A percentile compares a stretch with the other conserved stretches of the same genome.
phyloP scores from a whole-genome alignment of 2,329 filamentous ascomycete genomes.

The Kalaharituber pfeilii region DNA sequence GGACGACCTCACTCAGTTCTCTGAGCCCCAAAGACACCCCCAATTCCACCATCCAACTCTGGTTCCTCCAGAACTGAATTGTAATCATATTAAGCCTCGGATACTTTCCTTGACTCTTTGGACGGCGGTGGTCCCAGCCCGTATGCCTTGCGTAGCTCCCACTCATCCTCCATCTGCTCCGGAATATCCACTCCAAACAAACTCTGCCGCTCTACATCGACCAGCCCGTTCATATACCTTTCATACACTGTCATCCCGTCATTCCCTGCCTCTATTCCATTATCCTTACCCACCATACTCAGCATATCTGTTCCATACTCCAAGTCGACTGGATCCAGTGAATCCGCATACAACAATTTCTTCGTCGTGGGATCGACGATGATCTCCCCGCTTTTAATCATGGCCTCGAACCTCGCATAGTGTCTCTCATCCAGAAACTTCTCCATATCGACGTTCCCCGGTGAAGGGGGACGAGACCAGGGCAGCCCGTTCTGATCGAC shows the following conservation, averaged over 20 bases:
- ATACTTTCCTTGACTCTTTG: background rate
- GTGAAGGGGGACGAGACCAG: background rate
- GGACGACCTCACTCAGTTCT: no score
- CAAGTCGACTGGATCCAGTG: background rate
- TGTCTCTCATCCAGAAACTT: background rate
- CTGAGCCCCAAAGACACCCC: background rate
- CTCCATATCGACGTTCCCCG: background rate
- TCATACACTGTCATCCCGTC: background rate
- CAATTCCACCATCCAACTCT: background rate
- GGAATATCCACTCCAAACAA: background rate
- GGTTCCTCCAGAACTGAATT: background rate
- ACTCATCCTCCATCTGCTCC: background rate
- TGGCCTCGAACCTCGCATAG: background rate
- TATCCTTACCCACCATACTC: background rate
- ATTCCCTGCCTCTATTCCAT: background rate
- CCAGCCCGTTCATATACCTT: background rate
- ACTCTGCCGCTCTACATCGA: background rate
- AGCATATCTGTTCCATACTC: background rate
- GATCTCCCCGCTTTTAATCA: background rate
- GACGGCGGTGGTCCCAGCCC: background rate
- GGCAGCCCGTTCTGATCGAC: background rate
- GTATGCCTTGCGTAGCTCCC: background rate
- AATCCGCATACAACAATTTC: background rate
- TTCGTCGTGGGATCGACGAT: background rate
- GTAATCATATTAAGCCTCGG: background rate